These are phyloP conservation scores for Fusarium sp. DNA, from an alignment of 2,329 filamentous ascomycete genomes.

Conservation along the genomic window DNA sequence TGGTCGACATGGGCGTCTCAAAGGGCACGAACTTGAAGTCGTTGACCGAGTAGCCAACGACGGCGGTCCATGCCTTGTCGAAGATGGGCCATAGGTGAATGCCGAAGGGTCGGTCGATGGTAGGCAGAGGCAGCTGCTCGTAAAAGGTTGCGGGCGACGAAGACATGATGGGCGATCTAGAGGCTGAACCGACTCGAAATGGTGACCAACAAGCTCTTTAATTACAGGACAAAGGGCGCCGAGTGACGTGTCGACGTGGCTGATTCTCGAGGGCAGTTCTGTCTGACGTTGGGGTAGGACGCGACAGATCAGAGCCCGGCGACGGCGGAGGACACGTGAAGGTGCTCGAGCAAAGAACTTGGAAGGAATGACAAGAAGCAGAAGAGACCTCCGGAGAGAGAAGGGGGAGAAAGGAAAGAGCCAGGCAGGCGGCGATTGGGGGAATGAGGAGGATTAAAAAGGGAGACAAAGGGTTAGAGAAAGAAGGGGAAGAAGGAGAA, in stretches of 20 bases:
- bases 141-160: slow-evolving; percentile 59
- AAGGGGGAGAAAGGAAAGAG: slow-evolving; percentile 31
- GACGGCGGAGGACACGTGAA: slow-evolving; percentile 45
- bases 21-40: slow-evolving; percentile 88
- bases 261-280: slow-evolving; percentile 23
- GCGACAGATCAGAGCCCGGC: slow-evolving; percentile 26
- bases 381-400: slow-evolving; percentile 44
- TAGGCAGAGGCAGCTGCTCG: slow-evolving; percentile 75
- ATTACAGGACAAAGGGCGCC: slow-evolving; percentile 17
- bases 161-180: slow-evolving; percentile 50
- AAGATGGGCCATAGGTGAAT: slow-evolving; percentile 94
- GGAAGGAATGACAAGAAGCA: slow-evolving; percentile 55
- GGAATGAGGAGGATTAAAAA: slow-evolving; percentile 41
- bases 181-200: slow-evolving; percentile 23
- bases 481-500: slow-evolving; percentile 46
- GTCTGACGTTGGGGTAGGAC: slow-evolving; percentile 21
- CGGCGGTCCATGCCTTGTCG: slow-evolving; percentile 82
- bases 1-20: slow-evolving; percentile 88
- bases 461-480: slow-evolving; percentile 36
- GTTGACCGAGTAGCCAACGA: slow-evolving; percentile 84
- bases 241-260: slow-evolving; percentile 38
- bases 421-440: slow-evolving; percentile 38
- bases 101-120: slow-evolving; percentile 92
- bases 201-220: slow-evolving; percentile 21
- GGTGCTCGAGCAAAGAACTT: slow-evolving; percentile 36